Base-by-base conservation (phyloP, 345 rosid species). In the Pugionium cornutum region DNA sequence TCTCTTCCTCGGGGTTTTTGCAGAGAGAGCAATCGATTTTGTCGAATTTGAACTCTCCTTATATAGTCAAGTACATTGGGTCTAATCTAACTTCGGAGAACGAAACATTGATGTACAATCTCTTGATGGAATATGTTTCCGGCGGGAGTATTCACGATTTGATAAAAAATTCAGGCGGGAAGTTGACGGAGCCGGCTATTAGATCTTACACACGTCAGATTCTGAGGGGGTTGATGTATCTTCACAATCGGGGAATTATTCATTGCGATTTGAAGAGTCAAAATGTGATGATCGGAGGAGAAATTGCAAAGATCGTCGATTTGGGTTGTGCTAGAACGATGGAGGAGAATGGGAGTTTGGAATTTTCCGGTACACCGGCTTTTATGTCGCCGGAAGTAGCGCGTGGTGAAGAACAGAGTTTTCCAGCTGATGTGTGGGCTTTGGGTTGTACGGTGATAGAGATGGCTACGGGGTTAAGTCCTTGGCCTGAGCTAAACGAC, bases 361-460 rank as follows among this genome's bases (percentile, higher is more conserved):
- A 54, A 9, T 74, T 89, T 70, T 77, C 91, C 54, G 98, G 98
- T 36, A 89, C 98, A 35, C 98, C 98, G 77, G 83, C 82, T 70
- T 92, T 86, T 65, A 92, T 92, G 98, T 74, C 98, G 0, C 98
- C 97, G 49, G 98, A 92, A 82, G 96, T 84, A 25, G 95, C 94
- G 0, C 81, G 97, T 1, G 88, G 92, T 9, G 94, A 89, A 69
- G 89, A 82, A 3, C 98, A 92, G 76, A 85, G 95, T 30, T 83
- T 77, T 53, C 75, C 83, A 4, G 96, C 96, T 53, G 98, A 92
- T 55, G 77, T 92, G 25, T 92, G 98, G 98, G 92, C 95, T 6
- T 74, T 87, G 5, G 97, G 98, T 29, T 89, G 98, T 61, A 70
- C 77, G 57, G 58, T 86, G 67, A 71, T 89, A 40, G 97, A 92